A percentile compares a stretch with the other conserved stretches of the same genome.
Conservation (phyloP, 1,284 basidiomycete genomes). For the Sanghuangporus weigelae region DNA sequence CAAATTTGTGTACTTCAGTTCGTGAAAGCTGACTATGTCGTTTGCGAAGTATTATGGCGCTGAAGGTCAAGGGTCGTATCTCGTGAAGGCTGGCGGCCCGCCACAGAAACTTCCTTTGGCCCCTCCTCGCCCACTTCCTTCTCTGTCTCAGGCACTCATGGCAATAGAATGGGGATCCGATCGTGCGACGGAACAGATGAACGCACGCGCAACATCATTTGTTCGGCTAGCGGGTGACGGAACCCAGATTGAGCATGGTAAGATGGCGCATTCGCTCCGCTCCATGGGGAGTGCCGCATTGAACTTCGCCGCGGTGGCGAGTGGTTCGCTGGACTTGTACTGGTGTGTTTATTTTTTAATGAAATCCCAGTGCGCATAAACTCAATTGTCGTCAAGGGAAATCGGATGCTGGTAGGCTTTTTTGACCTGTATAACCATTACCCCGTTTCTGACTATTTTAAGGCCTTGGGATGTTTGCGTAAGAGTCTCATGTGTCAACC, state of each 20-base stretch:
- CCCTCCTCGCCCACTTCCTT: constrained; percentile 61
- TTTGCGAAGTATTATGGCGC: constrained; percentile 70
- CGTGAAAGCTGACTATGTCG: neutral
- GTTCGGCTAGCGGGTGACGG: constrained; percentile 74
- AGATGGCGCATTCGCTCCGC: constrained; percentile 85
- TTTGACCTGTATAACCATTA: constrained; percentile 9
- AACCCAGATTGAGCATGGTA: constrained; percentile 56
- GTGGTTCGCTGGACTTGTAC: constrained; percentile 79
- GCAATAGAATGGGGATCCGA: constrained; percentile 94
- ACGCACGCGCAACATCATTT: constrained; percentile 69
- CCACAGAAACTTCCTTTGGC: constrained; percentile 72
- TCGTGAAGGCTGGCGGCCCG: constrained; percentile 48
- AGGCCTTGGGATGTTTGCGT: constrained; percentile 90
- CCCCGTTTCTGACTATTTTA: neutral
- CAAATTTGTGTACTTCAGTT: neutral
- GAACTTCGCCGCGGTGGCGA: constrained; percentile 80
- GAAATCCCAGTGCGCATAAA: neutral
- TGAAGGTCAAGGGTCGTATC: constrained; percentile 75
- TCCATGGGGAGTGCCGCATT: constrained; percentile 84
- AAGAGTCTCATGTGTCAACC: constrained; percentile 23
- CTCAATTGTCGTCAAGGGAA: constrained; percentile 54
- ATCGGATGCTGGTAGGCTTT: constrained; percentile 73
- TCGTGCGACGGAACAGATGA: constrained; percentile 52
- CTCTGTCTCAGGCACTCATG: constrained; percentile 78
- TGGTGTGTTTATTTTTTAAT: constrained; percentile 45